Base-by-base conservation (phyloP, 371 early-diverging fungal genomes). In the Mortierella polycephala region DNA sequence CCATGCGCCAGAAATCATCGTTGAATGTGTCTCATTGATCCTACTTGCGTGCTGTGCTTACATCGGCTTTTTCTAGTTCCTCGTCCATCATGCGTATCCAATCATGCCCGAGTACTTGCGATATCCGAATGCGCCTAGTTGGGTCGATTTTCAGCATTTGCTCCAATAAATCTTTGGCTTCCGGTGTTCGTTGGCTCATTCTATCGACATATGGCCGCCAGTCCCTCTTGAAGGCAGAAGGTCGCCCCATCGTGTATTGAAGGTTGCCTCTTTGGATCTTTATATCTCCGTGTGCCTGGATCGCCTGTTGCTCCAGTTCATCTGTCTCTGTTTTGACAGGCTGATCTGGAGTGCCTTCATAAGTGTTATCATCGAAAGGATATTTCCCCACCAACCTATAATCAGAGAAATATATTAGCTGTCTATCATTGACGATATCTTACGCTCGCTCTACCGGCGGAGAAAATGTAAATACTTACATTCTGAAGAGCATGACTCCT, bases 401-500 rank as follows among this genome's bases (percentile, higher is more conserved):
- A 46, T 13, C 46, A 46, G 16, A 13, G 9, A 57, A 42, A 23
- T 13, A 41, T 10, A 41, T 41, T 41, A 16, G 20, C 18, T 50
- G 23, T 20, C 64, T 20, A 6, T 46, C 3, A 5, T 9, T 18
- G 20, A 18, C 30, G 30, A 30, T 30, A 30, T 30, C 30, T 30
- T 30, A 30, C 4, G 30, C 30, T 30, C 30, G 30, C 8, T 2
- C 18, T 37, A 7, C 10, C n/a, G 16, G 8, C 8, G 7, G 18
- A 62, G 9, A 13, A 62, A 0, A 13, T 1, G n/a, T 18, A 8
- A n/a, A 44, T n/a, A 64, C 73, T 58, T 74, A 68, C 77, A 77
- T 71, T 51, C 62, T 59, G 59, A 71, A 77, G n/a, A 77, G 65
- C 50, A 77, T 6, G 16, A 68, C 65, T 0, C 77, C 77, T 1